Base-by-base conservation (phyloP, 495 filamentous ascomycete species). In the Stereocaulon alpinum region DNA sequence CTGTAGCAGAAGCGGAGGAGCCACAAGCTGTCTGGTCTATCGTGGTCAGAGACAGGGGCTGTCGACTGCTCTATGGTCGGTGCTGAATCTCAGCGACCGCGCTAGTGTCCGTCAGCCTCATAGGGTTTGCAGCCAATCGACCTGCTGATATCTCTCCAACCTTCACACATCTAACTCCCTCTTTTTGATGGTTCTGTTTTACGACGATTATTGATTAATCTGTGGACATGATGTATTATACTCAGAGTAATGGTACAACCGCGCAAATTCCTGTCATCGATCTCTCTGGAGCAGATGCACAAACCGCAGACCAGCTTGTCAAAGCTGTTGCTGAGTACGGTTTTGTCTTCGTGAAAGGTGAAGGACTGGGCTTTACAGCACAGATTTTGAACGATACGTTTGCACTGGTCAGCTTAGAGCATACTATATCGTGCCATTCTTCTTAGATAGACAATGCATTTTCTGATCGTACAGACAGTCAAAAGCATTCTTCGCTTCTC, bases 271-370 rank as follows among this genome's bases (percentile, higher is more conserved):
- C 91, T 12, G 74, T 95, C 63, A 87, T 97, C 64, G 85, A 95
- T 67, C 82, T 97, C 66, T 83, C 79, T 3, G 73, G 76, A 44
- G 72, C 82, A 60, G 71, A 80, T 64, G 63, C 43, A 30, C 72
- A 80, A 63, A 80, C 84, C 57, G 87, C 88, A 52, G 79, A 80
- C 60, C 73, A 85, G 44, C 79, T 96, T 40, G 82, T 96, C 32
- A 79, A 88, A 59, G 93, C 91, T 1, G 88, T 88, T 9, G 77
- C 84, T 40, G 80, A 84, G 29, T 84, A 88, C 70, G 92, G 92
- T 50, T 97, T 97, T 67, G 78, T 96, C 34, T 97, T 93, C 71
- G 82, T 97, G 66, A 86, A 83, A 59, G 84, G 83, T 65, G 80
- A 79, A 17, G 81, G 81, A 37, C 74, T 70, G 6, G 83, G 86